These are phyloP conservation scores for Ustilago shanxiensis DNA, from an alignment of 1,284 basidiomycete genomes.

Conservation along the genomic window DNA sequence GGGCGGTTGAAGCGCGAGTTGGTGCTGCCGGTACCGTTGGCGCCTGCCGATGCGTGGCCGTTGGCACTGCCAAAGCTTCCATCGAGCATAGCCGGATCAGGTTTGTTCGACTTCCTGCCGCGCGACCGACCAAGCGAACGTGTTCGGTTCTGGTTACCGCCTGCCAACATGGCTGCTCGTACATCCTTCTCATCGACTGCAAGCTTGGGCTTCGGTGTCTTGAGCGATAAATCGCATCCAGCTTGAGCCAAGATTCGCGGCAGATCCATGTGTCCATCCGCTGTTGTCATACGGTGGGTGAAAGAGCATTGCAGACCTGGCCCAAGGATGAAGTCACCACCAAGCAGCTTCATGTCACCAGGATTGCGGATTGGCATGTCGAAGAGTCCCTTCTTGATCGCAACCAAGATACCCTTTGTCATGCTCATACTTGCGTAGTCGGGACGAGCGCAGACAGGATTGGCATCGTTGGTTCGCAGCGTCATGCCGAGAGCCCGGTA, in stretches of 20 bases:
- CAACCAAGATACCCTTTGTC: constrained; percentile 78
- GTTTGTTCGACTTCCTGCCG: constrained; percentile 25
- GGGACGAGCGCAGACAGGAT: constrained; percentile 73
- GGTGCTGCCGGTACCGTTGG: constrained; percentile 12
- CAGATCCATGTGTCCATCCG: constrained; percentile 62
- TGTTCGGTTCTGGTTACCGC: constrained; percentile 40
- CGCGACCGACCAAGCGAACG: constrained; percentile 42
- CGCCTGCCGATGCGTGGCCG: constrained; percentile 5
- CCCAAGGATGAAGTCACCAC: constrained; percentile 88
- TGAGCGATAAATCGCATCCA: constrained; percentile 59
- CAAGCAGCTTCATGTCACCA: constrained; percentile 82
- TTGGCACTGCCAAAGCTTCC: constrained; percentile 26
- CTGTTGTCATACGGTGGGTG: constrained; percentile 59
- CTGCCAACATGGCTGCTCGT: constrained; percentile 43
- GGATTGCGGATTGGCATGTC: constrained; percentile 83
- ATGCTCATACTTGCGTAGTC: constrained; percentile 78
- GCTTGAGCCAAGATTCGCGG: constrained; percentile 61
- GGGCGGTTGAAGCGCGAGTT: constrained; percentile 25
- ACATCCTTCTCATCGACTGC: constrained; percentile 36
- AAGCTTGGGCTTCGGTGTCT: constrained; percentile 48
- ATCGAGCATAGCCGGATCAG: constrained; percentile 18
- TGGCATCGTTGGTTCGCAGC: constrained; percentile 73
- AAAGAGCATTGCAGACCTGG: constrained; percentile 72
- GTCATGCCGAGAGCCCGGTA: constrained; percentile 84
- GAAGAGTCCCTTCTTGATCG: constrained; percentile 73